phyloP scores from a whole-genome alignment of 1,284 basidiomycete species.

The Ceratobasidium sp. region DNA sequence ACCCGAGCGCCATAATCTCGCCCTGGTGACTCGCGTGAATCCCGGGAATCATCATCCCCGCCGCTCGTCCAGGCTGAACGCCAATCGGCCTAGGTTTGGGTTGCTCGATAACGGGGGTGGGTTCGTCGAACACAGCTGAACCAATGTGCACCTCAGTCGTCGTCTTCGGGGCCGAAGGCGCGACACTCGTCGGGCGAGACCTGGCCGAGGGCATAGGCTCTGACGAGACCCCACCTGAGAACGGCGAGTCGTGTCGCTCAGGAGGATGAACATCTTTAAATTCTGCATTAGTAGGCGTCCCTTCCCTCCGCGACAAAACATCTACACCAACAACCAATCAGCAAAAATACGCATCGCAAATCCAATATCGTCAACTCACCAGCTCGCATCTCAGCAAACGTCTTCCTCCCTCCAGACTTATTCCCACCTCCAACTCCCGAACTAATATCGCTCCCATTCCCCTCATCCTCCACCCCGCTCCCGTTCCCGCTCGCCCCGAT shows the following conservation, averaged over 20 bases:
- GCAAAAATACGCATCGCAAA: background rate
- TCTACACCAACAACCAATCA: slow-evolving; percentile 3
- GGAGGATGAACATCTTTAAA: background rate
- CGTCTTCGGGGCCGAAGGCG: slow-evolving; percentile 44
- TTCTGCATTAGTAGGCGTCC: background rate
- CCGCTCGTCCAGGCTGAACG: slow-evolving; percentile 47
- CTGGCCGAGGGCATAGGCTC: slow-evolving; percentile 12
- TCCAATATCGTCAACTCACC: slow-evolving; percentile 15
- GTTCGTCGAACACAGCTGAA: slow-evolving; percentile 15
- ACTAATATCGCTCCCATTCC: slow-evolving; percentile 37
- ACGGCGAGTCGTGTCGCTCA: slow-evolving; percentile 24
- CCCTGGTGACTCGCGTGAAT: slow-evolving; percentile 50
- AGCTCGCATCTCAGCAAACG: slow-evolving; percentile 48
- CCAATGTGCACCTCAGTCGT: slow-evolving; percentile 45
- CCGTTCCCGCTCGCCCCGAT: background rate
- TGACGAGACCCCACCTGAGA: slow-evolving; percentile 3
- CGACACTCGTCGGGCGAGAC: slow-evolving; percentile 28
- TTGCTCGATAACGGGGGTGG: slow-evolving; percentile 15
- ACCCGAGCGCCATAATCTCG: slow-evolving; percentile 50
- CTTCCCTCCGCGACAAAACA: slow-evolving; percentile 45
- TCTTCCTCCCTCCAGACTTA: slow-evolving; percentile 41
- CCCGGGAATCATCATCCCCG: slow-evolving; percentile 51
- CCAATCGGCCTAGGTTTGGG: slow-evolving; percentile 44
- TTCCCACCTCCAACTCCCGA: slow-evolving; percentile 8
- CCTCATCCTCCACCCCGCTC: slow-evolving; percentile 34